Conservation (phyloP, 495 filamentous ascomycete species). For the Penicillium macrosclerotiorum region DNA sequence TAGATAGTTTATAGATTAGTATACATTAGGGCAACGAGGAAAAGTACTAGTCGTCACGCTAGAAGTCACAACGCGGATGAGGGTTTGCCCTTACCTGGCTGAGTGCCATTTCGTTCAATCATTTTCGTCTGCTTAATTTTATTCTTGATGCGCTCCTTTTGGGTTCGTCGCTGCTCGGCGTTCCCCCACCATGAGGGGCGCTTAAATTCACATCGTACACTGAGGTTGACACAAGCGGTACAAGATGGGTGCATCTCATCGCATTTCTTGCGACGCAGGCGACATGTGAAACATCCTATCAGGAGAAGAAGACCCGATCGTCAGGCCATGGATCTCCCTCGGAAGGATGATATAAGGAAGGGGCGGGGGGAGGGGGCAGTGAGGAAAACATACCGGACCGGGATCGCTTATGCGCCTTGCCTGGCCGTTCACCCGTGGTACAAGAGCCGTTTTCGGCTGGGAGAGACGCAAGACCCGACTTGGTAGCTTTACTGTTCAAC, state of each 20-base stretch:
- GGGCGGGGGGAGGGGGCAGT: too few relatives aligned
- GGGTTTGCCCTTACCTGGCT: constrained; percentile 38
- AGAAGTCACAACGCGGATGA: too few relatives aligned
- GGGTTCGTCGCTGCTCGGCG: constrained; percentile 74
- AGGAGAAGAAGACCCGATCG: not conserved
- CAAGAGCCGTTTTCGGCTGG: not conserved
- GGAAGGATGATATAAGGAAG: too few relatives aligned
- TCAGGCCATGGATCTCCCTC: too few relatives aligned
- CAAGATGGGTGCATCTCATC: constrained; percentile 88
- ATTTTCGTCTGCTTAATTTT: constrained; percentile 97
- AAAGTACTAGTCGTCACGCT: too few relatives aligned
- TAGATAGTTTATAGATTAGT: too few relatives aligned
- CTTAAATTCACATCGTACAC: constrained; percentile 90
- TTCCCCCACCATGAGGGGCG: constrained; percentile 96
- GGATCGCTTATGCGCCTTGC: constrained; percentile 87
- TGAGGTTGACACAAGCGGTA: constrained; percentile 84
- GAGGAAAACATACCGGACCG: constrained; percentile 86
- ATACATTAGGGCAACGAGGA: too few relatives aligned
- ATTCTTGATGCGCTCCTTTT: constrained; percentile 95
- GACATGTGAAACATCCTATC: constrained; percentile 98
- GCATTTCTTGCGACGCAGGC: constrained; percentile 94
- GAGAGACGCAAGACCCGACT: too few relatives aligned
- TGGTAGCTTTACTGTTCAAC: too few relatives aligned
- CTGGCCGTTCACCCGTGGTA: constrained; percentile 20
- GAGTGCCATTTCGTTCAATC: constrained; percentile 68